phyloP scores from a whole-genome alignment of 805 yeast genomes.

The Cyberlindnera mycetangii region DNA sequence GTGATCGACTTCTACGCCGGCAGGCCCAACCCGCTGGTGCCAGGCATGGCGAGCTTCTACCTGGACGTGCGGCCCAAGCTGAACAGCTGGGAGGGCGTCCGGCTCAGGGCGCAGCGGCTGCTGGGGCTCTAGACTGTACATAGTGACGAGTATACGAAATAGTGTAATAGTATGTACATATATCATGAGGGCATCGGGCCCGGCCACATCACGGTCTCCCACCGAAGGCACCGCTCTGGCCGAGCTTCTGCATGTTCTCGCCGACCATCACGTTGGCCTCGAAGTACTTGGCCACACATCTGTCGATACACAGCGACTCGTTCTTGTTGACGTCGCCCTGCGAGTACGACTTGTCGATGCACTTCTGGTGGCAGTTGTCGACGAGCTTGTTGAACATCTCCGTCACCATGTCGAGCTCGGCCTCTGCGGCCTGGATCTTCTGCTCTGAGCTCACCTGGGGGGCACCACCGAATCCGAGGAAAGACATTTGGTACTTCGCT shows the following conservation, averaged over 20 bases:
- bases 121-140: slow-evolving; percentile 43
- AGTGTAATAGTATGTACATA: not conserved
- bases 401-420: slow-evolving; percentile 95
- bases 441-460: slow-evolving; percentile 74
- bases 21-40: slow-evolving; percentile 42
- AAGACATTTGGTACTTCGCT: slow-evolving; percentile 46
- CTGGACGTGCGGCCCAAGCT: slow-evolving; percentile 92
- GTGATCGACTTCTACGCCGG: slow-evolving; percentile 87
- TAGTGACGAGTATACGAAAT: no score
- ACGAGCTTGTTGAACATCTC: slow-evolving; percentile 95
- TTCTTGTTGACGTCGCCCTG: slow-evolving; percentile 75
- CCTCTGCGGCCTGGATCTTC: slow-evolving; percentile 88
- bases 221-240: slow-evolving; percentile 40
- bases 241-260: slow-evolving; percentile 61
- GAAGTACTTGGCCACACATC: slow-evolving; percentile 94
- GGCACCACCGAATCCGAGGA: slow-evolving; percentile 71
- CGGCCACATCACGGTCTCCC: slow-evolving; percentile 27
- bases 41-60: slow-evolving; percentile 58
- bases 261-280: slow-evolving; percentile 94
- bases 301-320: slow-evolving; percentile 86
- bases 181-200: no score
- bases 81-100: slow-evolving; percentile 75
- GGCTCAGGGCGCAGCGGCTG: slow-evolving; percentile 62
- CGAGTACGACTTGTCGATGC: slow-evolving; percentile 61
- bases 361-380: slow-evolving; percentile 84